phyloP scores from a whole-genome alignment of 2,329 filamentous ascomycete species.

The Pseudogymnoascus sp. region DNA sequence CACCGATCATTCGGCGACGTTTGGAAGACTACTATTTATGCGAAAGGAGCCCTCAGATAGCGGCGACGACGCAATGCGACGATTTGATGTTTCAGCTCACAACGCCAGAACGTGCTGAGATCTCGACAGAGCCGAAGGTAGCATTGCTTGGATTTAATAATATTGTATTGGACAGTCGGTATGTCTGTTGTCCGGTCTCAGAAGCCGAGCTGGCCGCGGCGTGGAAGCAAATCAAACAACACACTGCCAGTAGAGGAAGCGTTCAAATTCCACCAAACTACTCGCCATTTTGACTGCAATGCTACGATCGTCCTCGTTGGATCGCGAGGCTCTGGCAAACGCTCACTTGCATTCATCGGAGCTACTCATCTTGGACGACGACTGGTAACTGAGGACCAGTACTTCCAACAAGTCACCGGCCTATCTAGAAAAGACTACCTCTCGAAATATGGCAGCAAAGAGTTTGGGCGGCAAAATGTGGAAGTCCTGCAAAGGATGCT shows the following conservation, averaged over 20 bases:
- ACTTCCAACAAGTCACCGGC: conserved; percentile 58
- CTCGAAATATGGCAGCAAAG: conserved; percentile 50
- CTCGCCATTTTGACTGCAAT: conserved; percentile 33
- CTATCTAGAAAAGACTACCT: conserved; percentile 56
- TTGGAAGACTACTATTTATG: neutral
- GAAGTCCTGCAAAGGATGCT: conserved; percentile 55
- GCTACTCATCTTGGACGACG: conserved; percentile 62
- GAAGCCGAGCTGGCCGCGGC: neutral
- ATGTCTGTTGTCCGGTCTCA: neutral
- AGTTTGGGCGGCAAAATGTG: conserved; percentile 57
- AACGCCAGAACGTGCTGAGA: conserved; percentile 1
- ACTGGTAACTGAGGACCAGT: conserved; percentile 61
- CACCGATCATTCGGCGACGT: neutral
- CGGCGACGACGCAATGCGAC: neutral
- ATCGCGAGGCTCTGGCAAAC: conserved; percentile 67
- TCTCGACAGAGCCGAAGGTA: neutral
- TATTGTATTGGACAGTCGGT: neutral
- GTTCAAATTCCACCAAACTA: conserved; percentile 4
- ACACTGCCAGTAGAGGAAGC: neutral
- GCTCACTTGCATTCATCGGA: conserved; percentile 67
- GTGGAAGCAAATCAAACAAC: neutral
- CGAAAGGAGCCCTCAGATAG: neutral
- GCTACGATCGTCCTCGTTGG: conserved; percentile 68
- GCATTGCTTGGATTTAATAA: neutral
- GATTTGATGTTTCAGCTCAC: conserved; percentile 3